Evolutionary conservation across 1,284 basidiomycete species (phyloP), one percentile per base, ranked within the genome.

Genomic region (Jaminaea rosea): DNA sequence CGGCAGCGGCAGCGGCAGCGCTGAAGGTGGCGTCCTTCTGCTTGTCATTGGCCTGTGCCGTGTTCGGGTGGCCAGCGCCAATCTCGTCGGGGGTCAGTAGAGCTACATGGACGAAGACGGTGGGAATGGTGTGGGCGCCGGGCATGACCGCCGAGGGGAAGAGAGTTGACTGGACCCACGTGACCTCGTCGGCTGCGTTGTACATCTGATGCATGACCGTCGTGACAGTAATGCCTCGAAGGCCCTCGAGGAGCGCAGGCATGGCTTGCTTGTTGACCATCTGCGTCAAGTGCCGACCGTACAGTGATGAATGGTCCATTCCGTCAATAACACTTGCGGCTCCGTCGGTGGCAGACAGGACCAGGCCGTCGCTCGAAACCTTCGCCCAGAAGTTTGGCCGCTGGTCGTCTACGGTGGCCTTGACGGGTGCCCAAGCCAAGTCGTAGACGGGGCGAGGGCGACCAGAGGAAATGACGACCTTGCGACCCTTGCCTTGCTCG

Each of bases 401-500:
- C 4, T 46, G 34, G 26, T 49, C 27, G 32, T 60, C 54, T 46
- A 60, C 58, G 26, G 59, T 56, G 28, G 55, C 53, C 11, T 56
- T 55, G 7, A 67, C 62, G 32, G 62, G 57, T 44, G 67, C 64
- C 61, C 62, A 66, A 1, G 62, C 58, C 47, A 70, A 41, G 34
- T 68, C 60, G 56, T 70, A 67, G 19, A 68, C 61, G 2, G 66
- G 62, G 11, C 67, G 57, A 2, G 60, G 46, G 4, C 67, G 59
- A 7, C 62, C 67, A 42, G 62, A 60, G 21, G 65, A 66, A 49
- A 70, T 63, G 55, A 70, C 67, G 1, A 68, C 65, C 44, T 70
- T 70, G 36, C 67, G 60, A 19, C 67, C 67, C 53, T 70, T 70
- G 55, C 67, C 67, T 49, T 68, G 65, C 51, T 70, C 67, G 36